Base-by-base conservation (phyloP, 768 basidiomycete species). In the Tricholoma matsutake region DNA sequence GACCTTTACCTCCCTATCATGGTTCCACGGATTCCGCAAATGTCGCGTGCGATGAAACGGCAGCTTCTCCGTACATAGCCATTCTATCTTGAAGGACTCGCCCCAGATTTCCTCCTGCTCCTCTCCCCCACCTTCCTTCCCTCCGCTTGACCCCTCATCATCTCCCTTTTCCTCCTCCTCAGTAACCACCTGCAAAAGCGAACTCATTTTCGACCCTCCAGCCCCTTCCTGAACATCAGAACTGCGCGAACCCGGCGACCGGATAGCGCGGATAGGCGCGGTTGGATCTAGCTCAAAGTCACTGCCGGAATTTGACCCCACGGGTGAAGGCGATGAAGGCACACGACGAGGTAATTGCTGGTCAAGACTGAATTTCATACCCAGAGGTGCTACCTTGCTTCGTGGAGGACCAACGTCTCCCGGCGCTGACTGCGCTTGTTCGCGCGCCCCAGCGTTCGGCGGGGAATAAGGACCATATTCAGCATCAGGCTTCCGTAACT, bases 1-100 rank as follows among this genome's bases (percentile, higher is more conserved):
- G 7, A 92, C 85, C 76, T 92, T 90, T 49, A 92, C 81, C 68
- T 91, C 87, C 54, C 85, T 78, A 61, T 90, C 91, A 64, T 92
- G 85, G 66, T 98, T 98, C 94, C 95, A 98, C 2, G 89, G 88
- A 70, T 98, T 98, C 43, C 92, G 86, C 56, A 97, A 73, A 69
- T 94, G 89, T 28, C 87, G 82, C 34, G 89, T 89, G 49, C 84
- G 84, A 63, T 79, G 74, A 73, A 98, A 98, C 0, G 92, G 86
- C 2, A 98, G 71, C 2, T 81, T 79, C 11, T 83, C 76, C 0
- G 86, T 90, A 64, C 81, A 83, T 49, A 95, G 64, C 96, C 96
- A 97, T 65, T 94, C 82, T 25, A 97, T 76, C 61, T 81, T 81
- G 81, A 98, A 97, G 4, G 89, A 79, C 56, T 87, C 83, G 13